Percentiles rank a stretch among this genome's conserved stretches.
Evolutionary conservation across 1,139 yeast genomes (phyloP).

Genomic region (Lodderomyces margitis): DNA sequence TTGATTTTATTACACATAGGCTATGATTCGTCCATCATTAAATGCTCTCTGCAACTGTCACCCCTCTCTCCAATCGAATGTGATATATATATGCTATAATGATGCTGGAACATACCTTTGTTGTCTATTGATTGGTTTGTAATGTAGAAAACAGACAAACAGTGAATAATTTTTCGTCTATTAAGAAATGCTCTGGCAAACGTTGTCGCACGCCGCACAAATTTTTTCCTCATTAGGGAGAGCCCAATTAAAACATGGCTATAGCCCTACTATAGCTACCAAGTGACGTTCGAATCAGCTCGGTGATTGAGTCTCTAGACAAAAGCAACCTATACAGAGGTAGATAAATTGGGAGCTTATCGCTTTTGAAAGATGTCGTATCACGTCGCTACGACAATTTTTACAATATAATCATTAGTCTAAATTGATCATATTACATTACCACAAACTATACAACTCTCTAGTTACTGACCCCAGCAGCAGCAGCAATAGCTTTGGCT

Average conservation of each 20-base stretch:
- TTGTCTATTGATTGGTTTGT: neutral
- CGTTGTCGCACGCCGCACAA: neutral
- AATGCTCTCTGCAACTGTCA: neutral
- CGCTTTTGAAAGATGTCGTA: too few species aligned
- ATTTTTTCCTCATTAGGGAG: neutral
- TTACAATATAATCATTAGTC: neutral
- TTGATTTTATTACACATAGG: too few species aligned
- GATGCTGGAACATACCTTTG: neutral
- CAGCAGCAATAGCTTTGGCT: conserved; percentile 38
- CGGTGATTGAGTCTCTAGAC: too few species aligned
- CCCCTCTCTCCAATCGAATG: neutral
- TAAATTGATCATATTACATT: too few species aligned
- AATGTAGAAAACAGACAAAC: neutral
- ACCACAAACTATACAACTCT: too few species aligned
- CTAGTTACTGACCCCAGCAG: conserved; percentile 35
- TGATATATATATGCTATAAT: neutral
- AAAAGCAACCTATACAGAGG: too few species aligned
- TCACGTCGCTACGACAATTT: too few species aligned
- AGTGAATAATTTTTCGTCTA: conserved; percentile 2
- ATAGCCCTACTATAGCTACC: neutral
- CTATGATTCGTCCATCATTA: too few species aligned
- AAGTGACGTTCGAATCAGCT: too few species aligned
- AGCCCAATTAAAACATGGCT: neutral
- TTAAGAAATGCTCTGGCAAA: neutral
- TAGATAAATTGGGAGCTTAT: too few species aligned